These are phyloP conservation scores for Cynanchum wilfordii DNA, from an alignment of 257 asterid species.

Conservation along the genomic window DNA sequence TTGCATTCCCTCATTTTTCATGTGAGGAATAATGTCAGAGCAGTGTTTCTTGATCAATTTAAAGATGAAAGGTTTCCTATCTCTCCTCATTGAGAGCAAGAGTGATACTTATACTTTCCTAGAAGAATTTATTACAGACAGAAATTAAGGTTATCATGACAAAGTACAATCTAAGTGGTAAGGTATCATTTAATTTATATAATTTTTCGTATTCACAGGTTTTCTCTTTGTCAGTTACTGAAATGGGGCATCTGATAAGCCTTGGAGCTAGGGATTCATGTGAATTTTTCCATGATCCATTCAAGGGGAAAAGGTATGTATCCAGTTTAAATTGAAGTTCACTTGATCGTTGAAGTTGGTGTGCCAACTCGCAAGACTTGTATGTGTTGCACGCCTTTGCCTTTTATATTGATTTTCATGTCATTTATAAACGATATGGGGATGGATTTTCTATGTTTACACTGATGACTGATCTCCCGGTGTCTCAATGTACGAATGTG, in stretches of 20 bases:
- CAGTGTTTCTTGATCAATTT: neutral
- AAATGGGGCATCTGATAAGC: conserved; percentile 72
- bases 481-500: conserved; percentile 5
- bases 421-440: neutral
- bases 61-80: neutral
- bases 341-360: neutral
- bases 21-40: neutral
- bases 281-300: conserved; percentile 94
- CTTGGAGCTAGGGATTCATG: conserved; percentile 85
- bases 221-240: conserved; percentile 76
- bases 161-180: neutral
- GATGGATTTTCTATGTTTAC: neutral
- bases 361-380: neutral
- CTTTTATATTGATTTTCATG: neutral
- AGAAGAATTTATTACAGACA: neutral
- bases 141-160: neutral
- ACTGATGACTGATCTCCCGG: neutral
- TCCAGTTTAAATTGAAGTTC: conserved; percentile 3
- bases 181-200: conserved; percentile 10
- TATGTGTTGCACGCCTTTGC: neutral
- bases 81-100: neutral
- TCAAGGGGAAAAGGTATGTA: conserved; percentile 73
- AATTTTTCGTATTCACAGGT: conserved; percentile 47
- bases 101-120: neutral
- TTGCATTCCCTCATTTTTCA: neutral